Base-by-base conservation (phyloP, 2,329 filamentous ascomycete species). In the Monilinia fructigena region DNA sequence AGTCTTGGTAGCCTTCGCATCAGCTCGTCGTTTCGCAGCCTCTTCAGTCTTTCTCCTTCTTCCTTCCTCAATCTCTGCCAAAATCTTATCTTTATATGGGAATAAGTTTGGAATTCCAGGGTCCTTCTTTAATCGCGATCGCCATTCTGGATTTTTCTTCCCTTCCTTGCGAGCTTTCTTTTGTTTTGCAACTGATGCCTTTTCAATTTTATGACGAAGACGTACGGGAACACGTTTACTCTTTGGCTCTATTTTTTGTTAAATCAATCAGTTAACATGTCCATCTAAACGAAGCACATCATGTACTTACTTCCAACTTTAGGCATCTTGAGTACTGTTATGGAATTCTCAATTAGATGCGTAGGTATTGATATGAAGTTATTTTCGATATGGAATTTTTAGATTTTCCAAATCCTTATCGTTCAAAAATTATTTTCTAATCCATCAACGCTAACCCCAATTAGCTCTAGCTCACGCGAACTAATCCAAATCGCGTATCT, bases 71-170 rank as follows among this genome's bases (percentile, higher is more conserved):
- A 99, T 96, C 79, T 99, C 93, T 67, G 93, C 88, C 45, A 99
- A 85, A 38, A 99, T 86, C 82, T 90, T 93, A 78, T 97, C 93
- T 82, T 99, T 99, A 84, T 95, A 97, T 0, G 95, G 95, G 81
- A 97, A 99, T 47, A 97, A 81, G 76, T 98, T 99, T 52, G 95
- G 95, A 69, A 99, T 97, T 59, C 95, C 95, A 31, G 94, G 95
- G 75, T 99, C 95, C 82, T 98, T 99, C 86, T 97, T 98, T 72
- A 97, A 78, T 78, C 93, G 91, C 68, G 92, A 93, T 73, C 91
- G 88, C 93, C 95, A 98, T 91, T 97, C 88, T 45, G 95, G 94
- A 78, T 97, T 97, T 86, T 96, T 93, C 82, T 97, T 98, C 66
- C 90, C 92, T 66, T 88, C 83, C 83, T 97, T 98, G 76, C 88